These are phyloP conservation scores for Xylaria palmicola DNA, from an alignment of 495 filamentous ascomycete species.

Conservation along the genomic window DNA sequence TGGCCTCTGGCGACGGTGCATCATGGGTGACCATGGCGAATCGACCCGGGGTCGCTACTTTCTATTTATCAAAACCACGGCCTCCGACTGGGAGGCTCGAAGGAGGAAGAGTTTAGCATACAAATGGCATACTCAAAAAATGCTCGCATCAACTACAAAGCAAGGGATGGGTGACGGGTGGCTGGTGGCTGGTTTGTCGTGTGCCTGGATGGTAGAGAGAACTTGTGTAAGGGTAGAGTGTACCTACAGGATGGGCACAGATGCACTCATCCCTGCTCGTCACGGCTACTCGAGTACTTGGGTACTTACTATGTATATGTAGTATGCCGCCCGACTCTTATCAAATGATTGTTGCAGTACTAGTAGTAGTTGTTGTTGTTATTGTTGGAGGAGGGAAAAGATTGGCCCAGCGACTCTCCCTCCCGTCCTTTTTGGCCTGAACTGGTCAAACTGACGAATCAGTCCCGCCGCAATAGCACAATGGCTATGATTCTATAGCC, in stretches of 20 bases:
- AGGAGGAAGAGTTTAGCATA: no score
- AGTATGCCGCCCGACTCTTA: background rate
- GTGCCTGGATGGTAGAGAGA: background rate
- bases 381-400: background rate
- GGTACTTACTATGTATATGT: no score
- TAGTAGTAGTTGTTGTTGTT: no score
- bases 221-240: background rate
- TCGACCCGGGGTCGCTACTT: no score
- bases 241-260: background rate
- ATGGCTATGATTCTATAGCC: no score
- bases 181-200: background rate
- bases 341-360: no score
- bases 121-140: no score
- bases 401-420: background rate
- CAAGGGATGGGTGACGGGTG: conserved; percentile 1
- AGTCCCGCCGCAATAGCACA: background rate
- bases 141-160: no score
- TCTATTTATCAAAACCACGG: no score
- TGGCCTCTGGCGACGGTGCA: conserved; percentile 6
- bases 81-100: no score
- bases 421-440: background rate
- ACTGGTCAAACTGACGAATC: background rate
- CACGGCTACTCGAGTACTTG: conserved; percentile 1
- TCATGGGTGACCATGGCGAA: no score
- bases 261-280: conserved; percentile 8